Evolutionary conservation across 1,139 yeast genomes (phyloP), one percentile per base, ranked within the genome.

Genomic region (Protomyces inouyei): DNA sequence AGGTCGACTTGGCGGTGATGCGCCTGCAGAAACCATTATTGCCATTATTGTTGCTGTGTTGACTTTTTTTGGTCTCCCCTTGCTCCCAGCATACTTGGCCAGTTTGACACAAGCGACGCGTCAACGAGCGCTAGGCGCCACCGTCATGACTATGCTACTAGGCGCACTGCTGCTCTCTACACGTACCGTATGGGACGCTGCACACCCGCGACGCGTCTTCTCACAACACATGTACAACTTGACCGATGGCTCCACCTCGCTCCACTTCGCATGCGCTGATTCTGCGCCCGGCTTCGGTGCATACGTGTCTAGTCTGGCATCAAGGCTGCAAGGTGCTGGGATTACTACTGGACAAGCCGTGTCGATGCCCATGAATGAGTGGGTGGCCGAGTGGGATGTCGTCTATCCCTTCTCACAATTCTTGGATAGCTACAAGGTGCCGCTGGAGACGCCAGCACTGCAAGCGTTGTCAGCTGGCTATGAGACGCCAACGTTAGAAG

Each of bases 361-460:
- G 40, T 32, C 45, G 43, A 59, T 46, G 12, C 52, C 45, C 9
- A 46, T 64, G 43, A 52, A 63, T 40, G 66, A 64, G 18, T 64
- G 64, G 64, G 37, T 59, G 40, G 52, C 64, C 12, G 66, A 64
- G 36, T 64, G 66, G 66, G 66, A 64, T 48, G 60, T 64, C 36
- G 52, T 64, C 35, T 64, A 64, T 51, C 66, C 66, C 16, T 64
- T 64, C 40, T 59, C 64, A 23, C 66, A 64, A 38, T 64, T 64
- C 32, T 64, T 64, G 2, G 61, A 48, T 45, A 51, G 64, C 14
- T 60, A 64, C 36, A 64, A 64, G 35, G 53, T 64, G 21, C 56
- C 57, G 12, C 36, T 64, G 25, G 55, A 48, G 32, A 57, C 61
- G 38, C 61, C 61, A 25, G 43, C 38, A 25, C 5, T 57, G 6